These are phyloP conservation scores for Trichoderma aggressivum DNA, from an alignment of 2,329 filamentous ascomycete species.

Conservation along the genomic window DNA sequence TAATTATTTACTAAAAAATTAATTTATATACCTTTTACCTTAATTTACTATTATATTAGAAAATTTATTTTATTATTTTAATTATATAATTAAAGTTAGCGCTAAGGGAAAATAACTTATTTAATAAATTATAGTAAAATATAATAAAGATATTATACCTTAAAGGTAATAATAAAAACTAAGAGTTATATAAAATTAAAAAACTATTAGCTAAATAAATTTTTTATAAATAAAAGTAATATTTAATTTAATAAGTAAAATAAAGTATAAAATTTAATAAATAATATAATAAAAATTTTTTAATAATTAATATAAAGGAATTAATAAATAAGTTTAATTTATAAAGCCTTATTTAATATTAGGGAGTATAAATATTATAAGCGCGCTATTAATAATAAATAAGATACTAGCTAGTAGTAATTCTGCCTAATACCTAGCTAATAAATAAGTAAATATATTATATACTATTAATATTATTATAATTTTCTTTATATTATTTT, in stretches of 20 bases:
- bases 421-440: no score
- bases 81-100: background rate
- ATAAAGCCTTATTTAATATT: no score
- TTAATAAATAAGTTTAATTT: background rate
- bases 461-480: no score
- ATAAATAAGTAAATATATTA: no score
- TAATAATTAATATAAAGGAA: background rate
- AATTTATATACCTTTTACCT: background rate
- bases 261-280: background rate
- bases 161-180: background rate
- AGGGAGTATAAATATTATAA: no score
- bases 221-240: background rate
- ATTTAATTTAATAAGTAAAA: background rate
- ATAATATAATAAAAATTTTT: background rate
- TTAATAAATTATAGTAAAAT: background rate
- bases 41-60: background rate
- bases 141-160: background rate
- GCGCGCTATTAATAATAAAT: no score
- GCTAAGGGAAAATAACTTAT: background rate
- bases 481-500: no score
- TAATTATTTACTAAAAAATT: background rate
- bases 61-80: background rate
- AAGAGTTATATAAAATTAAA: background rate
- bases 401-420: no score
- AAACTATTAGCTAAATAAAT: background rate